These are phyloP conservation scores for Kodamaea suecica DNA, from an alignment of 1,139 yeast species.

Conservation along the genomic window DNA sequence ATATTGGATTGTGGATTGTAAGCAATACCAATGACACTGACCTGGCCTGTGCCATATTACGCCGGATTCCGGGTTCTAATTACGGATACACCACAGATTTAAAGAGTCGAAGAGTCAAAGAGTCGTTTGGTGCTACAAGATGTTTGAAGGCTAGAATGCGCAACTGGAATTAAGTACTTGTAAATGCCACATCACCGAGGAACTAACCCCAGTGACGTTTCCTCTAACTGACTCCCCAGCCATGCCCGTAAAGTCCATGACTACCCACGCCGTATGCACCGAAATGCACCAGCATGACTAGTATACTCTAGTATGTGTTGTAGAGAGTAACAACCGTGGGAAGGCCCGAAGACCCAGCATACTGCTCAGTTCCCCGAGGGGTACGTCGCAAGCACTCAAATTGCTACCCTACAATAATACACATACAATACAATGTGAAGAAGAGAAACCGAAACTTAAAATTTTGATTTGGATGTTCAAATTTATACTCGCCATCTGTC, in stretches of 20 bases:
- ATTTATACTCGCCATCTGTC: slow-evolving; percentile 10
- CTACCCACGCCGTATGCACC: slow-evolving; percentile 27
- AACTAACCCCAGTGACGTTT: slow-evolving; percentile 10
- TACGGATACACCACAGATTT: too few species aligned
- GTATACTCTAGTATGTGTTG: slow-evolving; percentile 52
- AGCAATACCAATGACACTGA: too few species aligned
- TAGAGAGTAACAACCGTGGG: slow-evolving; percentile 50
- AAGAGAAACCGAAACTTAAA: slow-evolving; percentile 12
- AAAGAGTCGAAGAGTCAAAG: too few species aligned
- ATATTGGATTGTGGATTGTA: too few species aligned
- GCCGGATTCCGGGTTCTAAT: too few species aligned
- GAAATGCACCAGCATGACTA: slow-evolving; percentile 20
- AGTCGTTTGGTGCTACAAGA: too few species aligned
- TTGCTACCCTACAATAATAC: slow-evolving; percentile 55
- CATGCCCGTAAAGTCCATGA: slow-evolving; percentile 46
- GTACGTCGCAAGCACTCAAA: slow-evolving; percentile 14
- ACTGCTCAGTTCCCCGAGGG: not conserved
- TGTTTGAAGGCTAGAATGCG: slow-evolving; percentile 52
- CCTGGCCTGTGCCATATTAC: too few species aligned
- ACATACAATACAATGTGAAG: slow-evolving; percentile 48
- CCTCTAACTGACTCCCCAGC: slow-evolving; percentile 16
- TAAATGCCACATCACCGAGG: slow-evolving; percentile 9
- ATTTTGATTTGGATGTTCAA: slow-evolving; percentile 4
- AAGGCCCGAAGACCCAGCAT: slow-evolving; percentile 9
- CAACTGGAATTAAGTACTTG: slow-evolving; percentile 25